Conservation (phyloP, 306 rosid genomes). For the Oemleria cerasiformis region DNA sequence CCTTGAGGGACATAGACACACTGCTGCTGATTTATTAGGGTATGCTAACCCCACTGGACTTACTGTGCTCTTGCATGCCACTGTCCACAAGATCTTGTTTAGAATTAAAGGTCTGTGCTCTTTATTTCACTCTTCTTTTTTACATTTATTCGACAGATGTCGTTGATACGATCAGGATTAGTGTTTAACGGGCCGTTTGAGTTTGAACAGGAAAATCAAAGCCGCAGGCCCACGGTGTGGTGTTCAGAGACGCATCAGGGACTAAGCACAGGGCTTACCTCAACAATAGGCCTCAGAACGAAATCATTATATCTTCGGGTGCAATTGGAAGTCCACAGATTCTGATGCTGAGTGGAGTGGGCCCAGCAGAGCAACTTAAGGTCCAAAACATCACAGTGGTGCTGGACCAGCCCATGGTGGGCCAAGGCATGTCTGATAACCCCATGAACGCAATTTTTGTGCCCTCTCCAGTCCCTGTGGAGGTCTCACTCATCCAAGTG, state of each 20-base stretch:
- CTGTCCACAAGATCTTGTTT: slow-evolving; percentile 55
- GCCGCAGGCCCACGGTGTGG: slow-evolving; percentile 59
- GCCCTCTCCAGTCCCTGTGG: slow-evolving; percentile 64
- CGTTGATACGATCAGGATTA: no score
- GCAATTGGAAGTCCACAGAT: slow-evolving; percentile 86
- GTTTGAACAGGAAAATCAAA: slow-evolving; percentile 34
- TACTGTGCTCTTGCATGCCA: slow-evolving; percentile 49
- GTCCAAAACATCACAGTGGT: slow-evolving; percentile 44
- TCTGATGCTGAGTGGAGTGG: slow-evolving; percentile 64
- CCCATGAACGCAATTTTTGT: slow-evolving; percentile 66
- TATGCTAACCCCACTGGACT: slow-evolving; percentile 58
- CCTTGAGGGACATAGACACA: slow-evolving; percentile 48
- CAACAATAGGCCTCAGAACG: slow-evolving; percentile 26
- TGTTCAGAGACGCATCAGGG: slow-evolving; percentile 45
- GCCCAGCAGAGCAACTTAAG: slow-evolving; percentile 41
- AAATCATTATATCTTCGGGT: slow-evolving; percentile 61
- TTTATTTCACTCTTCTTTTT: not conserved
- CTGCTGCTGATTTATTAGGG: slow-evolving; percentile 62
- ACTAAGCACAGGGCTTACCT: slow-evolving; percentile 43
- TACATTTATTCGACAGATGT: not conserved
- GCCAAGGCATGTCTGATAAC: slow-evolving; percentile 64
- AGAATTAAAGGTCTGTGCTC: slow-evolving; percentile 29
- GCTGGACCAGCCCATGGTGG: slow-evolving; percentile 53
- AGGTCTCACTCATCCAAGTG: slow-evolving; percentile 51
- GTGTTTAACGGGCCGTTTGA: not conserved